These are phyloP conservation scores for Aspergillus quadricinctus DNA, from an alignment of 2,329 filamentous ascomycete species.

Conservation along the genomic window DNA sequence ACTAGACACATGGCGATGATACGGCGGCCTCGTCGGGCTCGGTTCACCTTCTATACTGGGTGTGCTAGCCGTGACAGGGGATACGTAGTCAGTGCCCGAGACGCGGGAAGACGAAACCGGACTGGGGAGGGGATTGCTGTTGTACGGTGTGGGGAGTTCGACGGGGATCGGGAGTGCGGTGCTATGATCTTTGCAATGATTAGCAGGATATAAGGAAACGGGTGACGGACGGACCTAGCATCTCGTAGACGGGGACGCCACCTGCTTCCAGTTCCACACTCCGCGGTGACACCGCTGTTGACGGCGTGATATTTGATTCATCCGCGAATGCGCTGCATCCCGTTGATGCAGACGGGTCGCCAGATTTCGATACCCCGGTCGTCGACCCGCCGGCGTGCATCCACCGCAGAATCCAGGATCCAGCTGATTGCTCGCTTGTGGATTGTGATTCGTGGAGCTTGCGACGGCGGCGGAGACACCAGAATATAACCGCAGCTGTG, in stretches of 20 bases:
- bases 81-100: not conserved
- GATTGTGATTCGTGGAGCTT: not conserved
- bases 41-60: slow-evolving; percentile 2
- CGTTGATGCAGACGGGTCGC: slow-evolving; percentile 1
- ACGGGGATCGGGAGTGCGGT: slow-evolving; percentile 2
- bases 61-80: slow-evolving; percentile 3
- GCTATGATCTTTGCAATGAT: not conserved
- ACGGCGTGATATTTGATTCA: not conserved
- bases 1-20: slow-evolving; percentile 11
- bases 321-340: not conserved
- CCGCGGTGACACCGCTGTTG: not conserved
- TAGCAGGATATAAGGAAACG: not conserved
- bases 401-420: slow-evolving; percentile 7
- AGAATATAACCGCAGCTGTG: slow-evolving; percentile 16
- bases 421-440: slow-evolving; percentile 1
- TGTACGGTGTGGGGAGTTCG: slow-evolving; percentile 12
- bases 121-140: not conserved
- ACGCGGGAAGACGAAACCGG: not conserved
- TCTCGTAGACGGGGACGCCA: slow-evolving; percentile 8
- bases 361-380: slow-evolving; percentile 1
- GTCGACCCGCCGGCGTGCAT: not conserved
- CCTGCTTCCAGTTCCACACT: slow-evolving; percentile 6
- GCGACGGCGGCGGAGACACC: slow-evolving; percentile 15
- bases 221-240: slow-evolving; percentile 3
- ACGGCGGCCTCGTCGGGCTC: not conserved